These are phyloP conservation scores for Cladosporium sp. DNA, from an alignment of 2,329 filamentous ascomycete genomes.

Conservation along the genomic window DNA sequence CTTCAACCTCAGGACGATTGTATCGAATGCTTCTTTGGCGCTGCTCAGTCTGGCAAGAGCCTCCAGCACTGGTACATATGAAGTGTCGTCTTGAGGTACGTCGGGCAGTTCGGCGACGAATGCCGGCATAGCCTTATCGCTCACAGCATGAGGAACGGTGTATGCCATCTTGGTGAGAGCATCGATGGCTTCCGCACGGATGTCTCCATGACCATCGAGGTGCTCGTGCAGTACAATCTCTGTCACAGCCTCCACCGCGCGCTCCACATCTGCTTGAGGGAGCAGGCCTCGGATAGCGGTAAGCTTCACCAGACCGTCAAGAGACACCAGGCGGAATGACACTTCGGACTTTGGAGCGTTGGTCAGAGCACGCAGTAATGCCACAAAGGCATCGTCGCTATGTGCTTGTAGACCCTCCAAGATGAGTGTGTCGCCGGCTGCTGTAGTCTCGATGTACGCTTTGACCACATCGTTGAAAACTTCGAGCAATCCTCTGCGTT, in stretches of 20 bases:
- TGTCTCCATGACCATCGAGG: slow-evolving; percentile 55
- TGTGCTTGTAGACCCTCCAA: slow-evolving; percentile 43
- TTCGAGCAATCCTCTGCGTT: slow-evolving; percentile 63
- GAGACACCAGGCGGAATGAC: slow-evolving; percentile 49
- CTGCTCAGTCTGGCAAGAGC: slow-evolving; percentile 64
- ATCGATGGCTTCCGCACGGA: slow-evolving; percentile 59
- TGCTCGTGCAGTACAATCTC: slow-evolving; percentile 62
- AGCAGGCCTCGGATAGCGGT: slow-evolving; percentile 44
- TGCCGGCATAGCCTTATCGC: slow-evolving; percentile 65
- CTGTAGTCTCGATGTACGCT: slow-evolving; percentile 51
- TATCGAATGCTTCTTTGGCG: slow-evolving; percentile 64
- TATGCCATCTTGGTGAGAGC: slow-evolving; percentile 62
- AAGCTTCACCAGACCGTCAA: slow-evolving; percentile 48
- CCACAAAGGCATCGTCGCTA: slow-evolving; percentile 43
- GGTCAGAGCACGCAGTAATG: slow-evolving; percentile 45
- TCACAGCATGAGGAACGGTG: slow-evolving; percentile 61
- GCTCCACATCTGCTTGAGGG: slow-evolving; percentile 42
- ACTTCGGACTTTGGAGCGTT: slow-evolving; percentile 50
- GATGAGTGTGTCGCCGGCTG: slow-evolving; percentile 46
- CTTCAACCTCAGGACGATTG: slow-evolving; percentile 61
- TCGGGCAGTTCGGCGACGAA: slow-evolving; percentile 65
- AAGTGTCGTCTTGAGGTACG: slow-evolving; percentile 41
- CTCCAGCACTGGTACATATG: slow-evolving; percentile 60
- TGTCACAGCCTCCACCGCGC: slow-evolving; percentile 61
- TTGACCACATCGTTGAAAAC: slow-evolving; percentile 59